Base-by-base conservation (phyloP, 2,329 filamentous ascomycete genomes). In the Clonostachys byssicola region DNA sequence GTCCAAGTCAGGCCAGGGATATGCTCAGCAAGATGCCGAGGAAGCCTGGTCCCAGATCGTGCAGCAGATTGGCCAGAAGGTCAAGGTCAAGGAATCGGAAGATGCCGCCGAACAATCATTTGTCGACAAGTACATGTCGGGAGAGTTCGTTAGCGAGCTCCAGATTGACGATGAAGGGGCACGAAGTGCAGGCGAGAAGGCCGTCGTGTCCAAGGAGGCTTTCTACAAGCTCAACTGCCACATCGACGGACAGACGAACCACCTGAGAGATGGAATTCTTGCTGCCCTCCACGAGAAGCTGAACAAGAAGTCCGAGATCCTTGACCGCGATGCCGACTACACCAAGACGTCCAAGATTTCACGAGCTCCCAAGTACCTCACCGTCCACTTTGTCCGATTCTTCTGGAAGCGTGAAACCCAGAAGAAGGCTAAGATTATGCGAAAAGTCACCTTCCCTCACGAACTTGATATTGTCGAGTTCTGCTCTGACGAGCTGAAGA, bases 361-460 rank as follows among this genome's bases (percentile, higher is more conserved):
- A 12, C 86, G 92, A 17, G 75, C 96, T 43, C 94, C 94, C 16
- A 95, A 96, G 67, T 96, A 99, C 64, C 78, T 99, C 41, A 94
- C 94, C 0, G 89, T 99, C 5, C 94, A 99, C 68, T 96, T 99
- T 65, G 89, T 99, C 48, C 89, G 94, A 54, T 99, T 99, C 73
- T 96, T 92, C 74, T 99, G 94, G 94, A 92, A 95, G 63, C 84
- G 87, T 42, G 90, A 95, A 56, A 91, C 89, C 5, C 87, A 95
- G 68, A 97, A 97, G 75, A 99, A 99, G 77, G 92, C 92, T 55
- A 99, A 99, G 78, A 99, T 99, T 58, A 92, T 99, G 89, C 89
- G 92, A 64, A 99, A 97, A 71, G 94, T 99, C 48, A 92, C 90
- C 0, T 99, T 99, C 64, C 92, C 92, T 7, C 85, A 89, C 44